These are phyloP conservation scores for Benincasa hispida DNA, from an alignment of 306 rosid genomes.

Conservation along the genomic window DNA sequence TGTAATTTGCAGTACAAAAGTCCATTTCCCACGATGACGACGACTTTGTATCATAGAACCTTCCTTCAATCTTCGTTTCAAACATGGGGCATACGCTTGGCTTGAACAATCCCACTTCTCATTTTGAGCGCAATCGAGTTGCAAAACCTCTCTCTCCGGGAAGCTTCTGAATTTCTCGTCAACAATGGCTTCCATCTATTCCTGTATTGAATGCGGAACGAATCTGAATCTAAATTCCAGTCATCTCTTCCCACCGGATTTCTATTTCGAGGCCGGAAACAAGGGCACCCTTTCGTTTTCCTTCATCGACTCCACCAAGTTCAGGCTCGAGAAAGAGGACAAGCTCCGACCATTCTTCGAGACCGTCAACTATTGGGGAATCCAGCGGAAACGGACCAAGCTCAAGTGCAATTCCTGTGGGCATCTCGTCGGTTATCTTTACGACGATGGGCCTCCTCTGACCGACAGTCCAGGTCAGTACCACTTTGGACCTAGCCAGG, in stretches of 20 bases:
- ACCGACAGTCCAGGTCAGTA: slow-evolving; percentile 55
- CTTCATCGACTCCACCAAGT: slow-evolving; percentile 42
- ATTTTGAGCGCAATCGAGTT: neutral
- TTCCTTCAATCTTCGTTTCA: neutral
- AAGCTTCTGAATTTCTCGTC: neutral
- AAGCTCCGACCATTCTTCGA: slow-evolving; percentile 75
- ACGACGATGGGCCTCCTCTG: slow-evolving; percentile 84
- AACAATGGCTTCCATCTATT: slow-evolving; percentile 49
- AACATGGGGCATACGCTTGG: neutral
- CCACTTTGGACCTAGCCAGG: slow-evolving; percentile 91
- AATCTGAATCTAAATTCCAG: slow-evolving; percentile 44
- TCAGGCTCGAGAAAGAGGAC: slow-evolving; percentile 67
- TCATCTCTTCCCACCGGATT: slow-evolving; percentile 42
- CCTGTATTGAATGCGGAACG: slow-evolving; percentile 50
- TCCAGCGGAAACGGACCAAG: slow-evolving; percentile 78
- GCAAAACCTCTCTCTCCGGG: neutral
- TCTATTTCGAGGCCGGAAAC: slow-evolving; percentile 88
- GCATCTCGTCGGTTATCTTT: slow-evolving; percentile 45
- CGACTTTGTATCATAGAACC: neutral
- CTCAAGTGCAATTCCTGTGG: slow-evolving; percentile 51
- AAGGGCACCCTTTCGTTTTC: slow-evolving; percentile 68
- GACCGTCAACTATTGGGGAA: slow-evolving; percentile 77
- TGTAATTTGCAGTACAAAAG: neutral
- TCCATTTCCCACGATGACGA: neutral
- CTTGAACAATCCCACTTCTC: neutral